These are phyloP conservation scores for Tuber magnatum DNA, from an alignment of 495 filamentous ascomycete species.

Conservation along the genomic window DNA sequence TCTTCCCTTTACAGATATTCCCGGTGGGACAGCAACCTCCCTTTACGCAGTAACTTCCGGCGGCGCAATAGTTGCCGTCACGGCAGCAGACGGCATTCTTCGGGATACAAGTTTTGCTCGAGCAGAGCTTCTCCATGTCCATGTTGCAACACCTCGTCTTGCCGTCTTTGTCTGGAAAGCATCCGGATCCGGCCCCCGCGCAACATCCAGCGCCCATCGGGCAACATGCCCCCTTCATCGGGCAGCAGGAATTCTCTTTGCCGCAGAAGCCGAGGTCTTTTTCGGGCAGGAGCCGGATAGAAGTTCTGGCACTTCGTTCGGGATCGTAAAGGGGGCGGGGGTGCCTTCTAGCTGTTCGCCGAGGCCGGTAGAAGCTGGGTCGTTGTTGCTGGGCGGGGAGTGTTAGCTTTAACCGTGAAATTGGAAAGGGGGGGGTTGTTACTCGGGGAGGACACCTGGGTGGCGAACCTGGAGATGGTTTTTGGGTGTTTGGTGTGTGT, in stretches of 20 bases:
- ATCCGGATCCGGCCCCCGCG: conserved; percentile 23
- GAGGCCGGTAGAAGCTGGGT: neutral
- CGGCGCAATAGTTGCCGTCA: conserved; percentile 27
- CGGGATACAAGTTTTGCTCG: conserved; percentile 32
- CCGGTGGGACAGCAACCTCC: conserved; percentile 29
- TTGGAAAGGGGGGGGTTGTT: neutral
- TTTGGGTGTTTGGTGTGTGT: neutral
- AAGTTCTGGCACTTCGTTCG: neutral
- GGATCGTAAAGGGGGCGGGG: neutral
- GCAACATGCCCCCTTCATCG: conserved; percentile 29
- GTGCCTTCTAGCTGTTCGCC: neutral
- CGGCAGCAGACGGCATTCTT: conserved; percentile 28
- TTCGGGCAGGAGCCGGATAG: neutral
- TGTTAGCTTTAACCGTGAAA: neutral
- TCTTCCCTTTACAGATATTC: conserved; percentile 25
- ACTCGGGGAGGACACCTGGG: neutral
- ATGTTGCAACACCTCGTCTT: conserved; percentile 26
- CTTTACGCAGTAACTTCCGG: conserved; percentile 30
- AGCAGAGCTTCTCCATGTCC: conserved; percentile 26
- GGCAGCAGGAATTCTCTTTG: conserved; percentile 16
- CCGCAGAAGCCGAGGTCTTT: neutral
- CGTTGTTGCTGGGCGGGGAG: neutral
- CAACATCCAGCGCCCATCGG: conserved; percentile 26
- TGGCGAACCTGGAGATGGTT: neutral
- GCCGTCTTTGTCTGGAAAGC: conserved; percentile 30